Base-by-base conservation (phyloP, 2,329 filamentous ascomycete genomes). In the Aspergillus puulaauensis region DNA sequence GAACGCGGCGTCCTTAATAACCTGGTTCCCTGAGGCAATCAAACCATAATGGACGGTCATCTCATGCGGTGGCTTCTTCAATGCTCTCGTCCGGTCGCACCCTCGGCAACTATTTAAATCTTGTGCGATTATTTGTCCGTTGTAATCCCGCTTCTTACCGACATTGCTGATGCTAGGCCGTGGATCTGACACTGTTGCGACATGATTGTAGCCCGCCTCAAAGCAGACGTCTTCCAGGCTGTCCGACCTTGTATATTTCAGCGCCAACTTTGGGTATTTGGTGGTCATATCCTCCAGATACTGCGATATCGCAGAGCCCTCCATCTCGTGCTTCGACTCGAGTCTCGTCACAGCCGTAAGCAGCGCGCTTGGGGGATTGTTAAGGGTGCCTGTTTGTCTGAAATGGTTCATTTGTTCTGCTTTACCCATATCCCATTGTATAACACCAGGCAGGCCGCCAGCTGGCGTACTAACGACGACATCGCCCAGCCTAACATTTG, bases 401-500 rank as follows among this genome's bases (percentile, higher is more conserved):
- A 37, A 37, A 37, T 6, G 15, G 6, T 37, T 37, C 15, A 6
- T 3, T n/a, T 37, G 12, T 1, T 37, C 35, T n/a, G 35, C 35
- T n/a, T 37, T 37, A 14, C 35, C 35, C 35, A 37, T 37, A 15
- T 37, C 35, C 35, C 35, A 37, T 7, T 37, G 35, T 37, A 37
- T 37, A 6, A 37, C 35, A 14, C 35, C 35, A 37, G 14, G 35
- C 4, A 37, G 15, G 5, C 35, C 35, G 15, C 7, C 35, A 15
- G 35, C 35, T 7, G 35, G 35, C 35, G 15, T n/a, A 7, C 48
- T 39, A 6, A 50, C 33, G 24, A 66, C 61, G n/a, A 67, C 46
- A 55, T 67, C 60, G 1, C 63, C 65, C 3, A 67, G 55, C 52
- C 61, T 57, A 49, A 66, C 60, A 9, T 65, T 57, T 19, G 48